A percentile compares a stretch with the other conserved stretches of the same genome.
Conservation (phyloP, 306 rosid species). For the Vicia faba region DNA sequence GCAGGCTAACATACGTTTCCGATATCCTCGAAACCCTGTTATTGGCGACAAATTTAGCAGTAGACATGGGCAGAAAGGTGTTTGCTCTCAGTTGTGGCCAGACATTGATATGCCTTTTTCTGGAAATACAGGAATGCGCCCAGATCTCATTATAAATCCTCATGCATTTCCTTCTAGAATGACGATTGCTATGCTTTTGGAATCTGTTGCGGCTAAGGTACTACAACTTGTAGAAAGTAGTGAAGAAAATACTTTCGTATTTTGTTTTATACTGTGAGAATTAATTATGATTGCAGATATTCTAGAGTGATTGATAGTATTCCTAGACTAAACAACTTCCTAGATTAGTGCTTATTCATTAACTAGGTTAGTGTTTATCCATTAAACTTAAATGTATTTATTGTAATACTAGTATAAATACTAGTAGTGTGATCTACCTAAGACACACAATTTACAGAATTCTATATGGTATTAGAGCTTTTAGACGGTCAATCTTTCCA, state of each 20-base stretch:
- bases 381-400: too few relatives aligned
- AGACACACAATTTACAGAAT: too few relatives aligned
- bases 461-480: too few relatives aligned
- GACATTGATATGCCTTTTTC: conserved; percentile 98
- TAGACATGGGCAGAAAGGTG: conserved; percentile 99
- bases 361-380: too few relatives aligned
- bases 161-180: conserved; percentile 99
- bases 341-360: too few relatives aligned
- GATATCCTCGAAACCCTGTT: conserved; percentile 88
- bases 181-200: conserved; percentile 99
- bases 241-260: background rate
- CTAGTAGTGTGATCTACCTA: too few relatives aligned
- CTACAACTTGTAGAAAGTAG: background rate
- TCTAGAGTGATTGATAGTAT: too few relatives aligned
- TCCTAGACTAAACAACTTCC: too few relatives aligned
- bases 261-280: too few relatives aligned
- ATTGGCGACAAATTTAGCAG: conserved; percentile 99
- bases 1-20: conserved; percentile 88
- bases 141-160: conserved; percentile 97
- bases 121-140: conserved; percentile 94
- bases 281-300: too few relatives aligned
- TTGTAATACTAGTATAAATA: too few relatives aligned
- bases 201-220: conserved; percentile 98
- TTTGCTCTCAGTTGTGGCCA: conserved; percentile 99
- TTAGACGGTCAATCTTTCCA: too few relatives aligned